phyloP scores from a whole-genome alignment of 1,284 basidiomycete genomes.

The Cutaneotrichosporon sp. region DNA sequence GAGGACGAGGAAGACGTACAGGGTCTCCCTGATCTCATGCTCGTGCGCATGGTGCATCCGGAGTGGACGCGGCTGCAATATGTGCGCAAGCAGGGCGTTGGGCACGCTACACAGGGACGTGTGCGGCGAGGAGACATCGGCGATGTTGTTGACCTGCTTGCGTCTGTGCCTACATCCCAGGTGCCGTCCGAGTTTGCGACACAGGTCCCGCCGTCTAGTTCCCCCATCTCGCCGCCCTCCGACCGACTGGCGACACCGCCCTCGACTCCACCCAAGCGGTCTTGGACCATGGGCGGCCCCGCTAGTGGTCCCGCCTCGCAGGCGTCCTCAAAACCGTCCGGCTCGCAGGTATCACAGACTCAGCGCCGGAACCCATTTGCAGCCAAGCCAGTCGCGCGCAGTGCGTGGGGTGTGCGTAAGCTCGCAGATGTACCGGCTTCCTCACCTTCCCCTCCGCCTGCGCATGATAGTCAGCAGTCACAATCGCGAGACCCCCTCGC shows the following conservation, averaged over 20 bases:
- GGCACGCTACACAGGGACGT: not conserved
- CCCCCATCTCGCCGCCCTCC: not conserved
- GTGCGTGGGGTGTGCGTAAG: not conserved
- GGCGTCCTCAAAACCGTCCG: not conserved
- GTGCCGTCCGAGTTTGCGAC: no score
- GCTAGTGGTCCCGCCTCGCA: not conserved
- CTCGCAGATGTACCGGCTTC: not conserved
- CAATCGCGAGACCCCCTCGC: no score
- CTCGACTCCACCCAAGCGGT: no score
- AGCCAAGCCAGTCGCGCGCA: not conserved
- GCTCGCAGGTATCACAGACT: no score
- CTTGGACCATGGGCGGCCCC: no score
- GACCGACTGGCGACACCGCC: not conserved
- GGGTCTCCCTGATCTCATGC: slow-evolving; percentile 23
- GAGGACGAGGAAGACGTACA: not conserved
- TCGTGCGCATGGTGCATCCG: slow-evolving; percentile 33
- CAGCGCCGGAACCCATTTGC: not conserved
- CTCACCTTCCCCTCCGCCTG: not conserved
- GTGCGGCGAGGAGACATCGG: not conserved
- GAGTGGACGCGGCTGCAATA: slow-evolving; percentile 25
- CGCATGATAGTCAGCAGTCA: not conserved
- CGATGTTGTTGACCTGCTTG: not conserved
- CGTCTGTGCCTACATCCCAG: no score
- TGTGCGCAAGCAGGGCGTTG: not conserved
- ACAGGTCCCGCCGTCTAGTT: not conserved